Conservation (phyloP, 208 protist genomes). For the Acanthamoeba healyi region DNA sequence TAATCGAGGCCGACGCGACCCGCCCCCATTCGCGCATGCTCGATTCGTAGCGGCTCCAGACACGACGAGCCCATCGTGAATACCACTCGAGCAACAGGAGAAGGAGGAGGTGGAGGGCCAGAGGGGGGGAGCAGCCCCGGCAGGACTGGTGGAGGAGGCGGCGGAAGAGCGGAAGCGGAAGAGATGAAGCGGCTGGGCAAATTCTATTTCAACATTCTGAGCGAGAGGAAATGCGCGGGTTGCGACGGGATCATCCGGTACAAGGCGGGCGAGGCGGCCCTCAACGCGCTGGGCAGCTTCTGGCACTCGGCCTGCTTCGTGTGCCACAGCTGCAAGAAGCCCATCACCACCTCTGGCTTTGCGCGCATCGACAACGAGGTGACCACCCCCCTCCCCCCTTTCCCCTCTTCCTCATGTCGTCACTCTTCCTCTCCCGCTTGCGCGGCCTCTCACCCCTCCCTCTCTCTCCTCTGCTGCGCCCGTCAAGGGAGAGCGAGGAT, state of each 20-base stretch:
- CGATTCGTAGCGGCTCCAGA: too few species aligned
- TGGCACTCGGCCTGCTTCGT: slow-evolving; percentile 26
- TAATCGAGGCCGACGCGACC: too few species aligned
- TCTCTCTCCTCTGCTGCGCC: too few species aligned
- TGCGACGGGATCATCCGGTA: neutral
- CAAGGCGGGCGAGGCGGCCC: slow-evolving; percentile 31
- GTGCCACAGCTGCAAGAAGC: slow-evolving; percentile 15
- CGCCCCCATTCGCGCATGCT: too few species aligned
- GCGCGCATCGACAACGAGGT: slow-evolving; percentile 1
- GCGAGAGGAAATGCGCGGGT: slow-evolving; percentile 15
- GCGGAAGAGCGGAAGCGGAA: neutral
- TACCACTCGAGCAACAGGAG: neutral
- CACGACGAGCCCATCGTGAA: slow-evolving; percentile 9
- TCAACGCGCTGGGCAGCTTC: slow-evolving; percentile 50
- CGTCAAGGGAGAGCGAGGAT: too few species aligned
- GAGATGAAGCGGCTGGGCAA: slow-evolving; percentile 42
- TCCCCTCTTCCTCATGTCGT: neutral
- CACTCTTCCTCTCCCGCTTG: neutral
- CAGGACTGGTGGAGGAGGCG: too few species aligned
- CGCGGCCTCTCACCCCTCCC: too few species aligned
- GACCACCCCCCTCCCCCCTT: too few species aligned
- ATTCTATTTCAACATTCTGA: slow-evolving; percentile 46
- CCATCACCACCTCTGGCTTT: slow-evolving; percentile 6
- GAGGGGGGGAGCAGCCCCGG: neutral
- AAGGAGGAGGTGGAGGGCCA: neutral